Conservation (phyloP, 305 asterid species). For the Fraxinus sp. region DNA sequence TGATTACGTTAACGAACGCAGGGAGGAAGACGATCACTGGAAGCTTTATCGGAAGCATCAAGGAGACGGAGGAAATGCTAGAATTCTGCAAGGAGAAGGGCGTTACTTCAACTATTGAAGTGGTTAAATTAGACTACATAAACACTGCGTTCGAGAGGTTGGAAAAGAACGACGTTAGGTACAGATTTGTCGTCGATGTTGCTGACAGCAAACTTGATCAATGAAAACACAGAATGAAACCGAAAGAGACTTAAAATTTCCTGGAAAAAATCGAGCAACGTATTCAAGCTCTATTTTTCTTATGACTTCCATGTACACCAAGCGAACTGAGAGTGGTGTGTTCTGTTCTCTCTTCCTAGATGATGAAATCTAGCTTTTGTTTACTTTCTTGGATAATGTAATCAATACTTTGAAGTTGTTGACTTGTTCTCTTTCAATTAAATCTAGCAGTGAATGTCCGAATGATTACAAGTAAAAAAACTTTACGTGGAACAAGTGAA, state of each 20-base stretch:
- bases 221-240: constrained; percentile 13
- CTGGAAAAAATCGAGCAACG: background rate
- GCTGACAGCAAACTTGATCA: constrained; percentile 77
- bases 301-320: background rate
- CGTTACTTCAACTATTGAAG: constrained; percentile 65
- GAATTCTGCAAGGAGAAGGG: constrained; percentile 86
- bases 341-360: background rate
- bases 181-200: constrained; percentile 87
- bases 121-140: constrained; percentile 81
- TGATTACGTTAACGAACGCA: constrained; percentile 11
- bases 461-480: too few relatives aligned
- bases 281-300: background rate
- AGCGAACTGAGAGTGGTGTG: background rate
- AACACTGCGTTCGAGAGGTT: constrained; percentile 84
- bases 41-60: constrained; percentile 88
- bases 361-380: constrained; percentile 7
- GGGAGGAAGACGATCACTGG: constrained; percentile 93
- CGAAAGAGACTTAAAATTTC: background rate
- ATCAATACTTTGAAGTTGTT: background rate
- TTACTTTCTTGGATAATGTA: background rate
- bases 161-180: constrained; percentile 90
- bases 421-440: background rate
- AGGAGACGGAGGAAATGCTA: constrained; percentile 80
- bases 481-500: background rate
- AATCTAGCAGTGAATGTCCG: background rate